Evolutionary conservation across 495 filamentous ascomycete genomes (phyloP).

Genomic region (Hypoxylon fuscum): DNA sequence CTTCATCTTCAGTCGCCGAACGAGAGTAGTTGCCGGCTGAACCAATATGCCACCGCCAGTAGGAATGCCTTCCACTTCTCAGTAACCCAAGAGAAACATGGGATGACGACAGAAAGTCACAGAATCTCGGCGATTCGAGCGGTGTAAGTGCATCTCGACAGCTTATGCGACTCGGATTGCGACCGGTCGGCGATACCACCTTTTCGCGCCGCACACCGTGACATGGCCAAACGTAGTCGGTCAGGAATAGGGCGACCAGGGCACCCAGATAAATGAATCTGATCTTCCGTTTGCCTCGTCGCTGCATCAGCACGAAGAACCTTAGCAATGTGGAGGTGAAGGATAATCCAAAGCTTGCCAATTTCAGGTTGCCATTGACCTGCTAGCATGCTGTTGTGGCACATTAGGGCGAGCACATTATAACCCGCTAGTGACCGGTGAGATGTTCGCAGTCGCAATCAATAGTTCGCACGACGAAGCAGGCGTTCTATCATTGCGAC

Average conservation of each 20-base stretch:
- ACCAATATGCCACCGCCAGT: constrained; percentile 19
- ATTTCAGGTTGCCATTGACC: constrained; percentile 13
- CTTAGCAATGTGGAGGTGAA: constrained; percentile 2
- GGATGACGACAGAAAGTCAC: constrained; percentile 14
- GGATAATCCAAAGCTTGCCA: neutral
- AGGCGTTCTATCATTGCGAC: too few species aligned
- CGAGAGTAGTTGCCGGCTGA: constrained; percentile 7
- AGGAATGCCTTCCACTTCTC: constrained; percentile 16
- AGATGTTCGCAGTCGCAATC: constrained; percentile 5
- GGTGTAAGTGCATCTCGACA: constrained; percentile 1
- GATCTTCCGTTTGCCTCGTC: constrained; percentile 28
- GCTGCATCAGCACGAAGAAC: constrained; percentile 13
- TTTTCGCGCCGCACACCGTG: constrained; percentile 15
- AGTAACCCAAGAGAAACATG: neutral
- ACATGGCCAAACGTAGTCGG: constrained; percentile 19
- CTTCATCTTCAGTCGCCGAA: constrained; percentile 14
- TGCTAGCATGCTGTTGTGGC: constrained; percentile 24
- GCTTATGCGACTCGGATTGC: constrained; percentile 23
- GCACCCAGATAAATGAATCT: constrained; percentile 6
- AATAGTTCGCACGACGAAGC: too few species aligned
- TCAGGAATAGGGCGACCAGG: constrained; percentile 4
- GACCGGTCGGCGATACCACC: constrained; percentile 12
- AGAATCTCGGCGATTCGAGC: neutral
- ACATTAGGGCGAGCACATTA: constrained; percentile 20
- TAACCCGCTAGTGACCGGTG: constrained; percentile 27